Conservation (phyloP, 2,329 filamentous ascomycete species). For the Trichoderma sp. region DNA sequence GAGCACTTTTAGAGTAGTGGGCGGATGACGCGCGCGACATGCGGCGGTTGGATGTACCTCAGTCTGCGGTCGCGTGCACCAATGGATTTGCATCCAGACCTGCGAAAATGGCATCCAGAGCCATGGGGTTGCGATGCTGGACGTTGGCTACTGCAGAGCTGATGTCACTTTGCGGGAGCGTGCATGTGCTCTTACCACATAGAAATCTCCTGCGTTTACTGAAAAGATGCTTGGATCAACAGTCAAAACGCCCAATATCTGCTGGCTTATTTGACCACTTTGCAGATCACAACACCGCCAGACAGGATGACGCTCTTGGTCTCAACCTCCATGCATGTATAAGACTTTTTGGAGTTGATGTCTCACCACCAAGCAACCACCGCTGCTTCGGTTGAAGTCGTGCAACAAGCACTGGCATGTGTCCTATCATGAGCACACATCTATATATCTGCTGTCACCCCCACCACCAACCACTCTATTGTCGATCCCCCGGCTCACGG, state of each 20-base stretch:
- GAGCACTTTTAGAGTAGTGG: conserved; percentile 3
- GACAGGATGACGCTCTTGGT: not conserved
- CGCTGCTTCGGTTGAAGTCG: not conserved
- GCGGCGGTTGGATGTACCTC: not conserved
- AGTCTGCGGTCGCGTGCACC: conserved; percentile 13
- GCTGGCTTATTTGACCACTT: not conserved
- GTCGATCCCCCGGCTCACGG: not conserved
- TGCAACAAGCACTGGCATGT: not conserved
- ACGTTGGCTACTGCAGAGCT: not conserved
- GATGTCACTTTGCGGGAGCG: conserved; percentile 6
- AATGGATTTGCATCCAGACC: not conserved
- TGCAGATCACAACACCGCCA: not conserved
- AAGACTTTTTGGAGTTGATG: not conserved
- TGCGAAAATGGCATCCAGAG: not conserved
- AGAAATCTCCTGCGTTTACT: not conserved
- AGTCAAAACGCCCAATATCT: not conserved
- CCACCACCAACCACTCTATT: not conserved
- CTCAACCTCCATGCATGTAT: not conserved
- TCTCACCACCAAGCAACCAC: not conserved
- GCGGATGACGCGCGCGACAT: conserved; percentile 19
- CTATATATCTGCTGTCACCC: not conserved
- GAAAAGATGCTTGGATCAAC: not conserved
- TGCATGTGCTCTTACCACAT: not conserved
- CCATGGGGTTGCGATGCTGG: not conserved
- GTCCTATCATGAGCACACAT: not conserved